Evolutionary conservation across 306 rosid genomes (phyloP).

Genomic region (Trifolium repens): DNA sequence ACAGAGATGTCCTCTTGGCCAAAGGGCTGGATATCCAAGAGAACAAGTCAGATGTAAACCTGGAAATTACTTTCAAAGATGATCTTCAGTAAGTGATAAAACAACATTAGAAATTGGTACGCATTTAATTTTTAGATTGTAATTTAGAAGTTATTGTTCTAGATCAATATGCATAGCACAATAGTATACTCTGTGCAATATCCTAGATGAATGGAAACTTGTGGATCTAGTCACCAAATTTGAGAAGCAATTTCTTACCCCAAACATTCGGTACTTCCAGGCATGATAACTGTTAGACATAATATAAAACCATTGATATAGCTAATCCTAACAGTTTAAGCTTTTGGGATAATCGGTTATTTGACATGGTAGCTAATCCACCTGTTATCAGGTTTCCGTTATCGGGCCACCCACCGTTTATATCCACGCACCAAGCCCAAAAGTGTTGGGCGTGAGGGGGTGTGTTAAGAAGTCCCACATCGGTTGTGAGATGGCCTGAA

Average conservation of each 20-base stretch:
- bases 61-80: background rate
- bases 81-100: conserved; percentile 13
- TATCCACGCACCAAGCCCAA: no score
- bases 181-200: conserved; percentile 1
- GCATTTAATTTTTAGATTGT: background rate
- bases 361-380: no score
- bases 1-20: background rate
- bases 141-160: background rate
- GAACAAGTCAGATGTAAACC: background rate
- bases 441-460: no score
- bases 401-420: no score
- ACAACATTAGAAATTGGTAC: background rate
- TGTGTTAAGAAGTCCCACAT: no score
- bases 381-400: no score
- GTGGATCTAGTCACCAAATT: conserved; percentile 5
- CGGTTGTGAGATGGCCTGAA: no score
- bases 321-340: no score
- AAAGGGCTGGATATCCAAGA: background rate
- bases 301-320: no score
- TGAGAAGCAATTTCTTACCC: background rate
- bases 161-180: background rate
- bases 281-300: no score
- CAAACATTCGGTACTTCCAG: background rate
- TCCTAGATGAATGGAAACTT: conserved; percentile 9
- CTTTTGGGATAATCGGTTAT: no score